phyloP scores from a whole-genome alignment of 306 rosid genomes.

The Geum urbanum region DNA sequence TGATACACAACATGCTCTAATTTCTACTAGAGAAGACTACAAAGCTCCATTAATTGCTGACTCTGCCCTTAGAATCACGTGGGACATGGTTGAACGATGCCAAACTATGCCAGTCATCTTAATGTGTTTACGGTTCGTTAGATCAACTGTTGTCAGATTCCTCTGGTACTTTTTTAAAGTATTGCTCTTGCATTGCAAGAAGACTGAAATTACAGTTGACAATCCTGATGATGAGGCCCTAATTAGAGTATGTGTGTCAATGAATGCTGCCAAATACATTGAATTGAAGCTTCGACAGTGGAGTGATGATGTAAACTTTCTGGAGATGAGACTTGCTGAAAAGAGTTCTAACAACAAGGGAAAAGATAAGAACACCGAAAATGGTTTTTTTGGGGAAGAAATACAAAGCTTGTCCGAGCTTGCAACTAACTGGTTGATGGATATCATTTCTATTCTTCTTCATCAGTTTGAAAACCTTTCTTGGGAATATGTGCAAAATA shows the following conservation, averaged over 20 bases:
- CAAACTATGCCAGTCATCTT: slow-evolving; percentile 51
- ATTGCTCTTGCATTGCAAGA: slow-evolving; percentile 47
- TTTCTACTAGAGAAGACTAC: slow-evolving; percentile 46
- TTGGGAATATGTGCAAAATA: slow-evolving; percentile 48
- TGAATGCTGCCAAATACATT: slow-evolving; percentile 62
- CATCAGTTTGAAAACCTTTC: slow-evolving; percentile 59
- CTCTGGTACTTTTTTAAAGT: slow-evolving; percentile 67
- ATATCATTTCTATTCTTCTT: slow-evolving; percentile 54
- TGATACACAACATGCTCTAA: slow-evolving; percentile 29
- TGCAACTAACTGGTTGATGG: slow-evolving; percentile 67
- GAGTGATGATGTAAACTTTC: slow-evolving; percentile 56
- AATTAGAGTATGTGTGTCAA: slow-evolving; percentile 39
- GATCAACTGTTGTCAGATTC: slow-evolving; percentile 61
- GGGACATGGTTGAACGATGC: slow-evolving; percentile 64
- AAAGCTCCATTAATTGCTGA: slow-evolving; percentile 62
- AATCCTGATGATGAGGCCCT: slow-evolving; percentile 36
- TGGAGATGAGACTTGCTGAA: slow-evolving; percentile 72
- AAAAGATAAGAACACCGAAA: slow-evolving; percentile 23
- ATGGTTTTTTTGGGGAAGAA: slow-evolving; percentile 54
- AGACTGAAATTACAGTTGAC: slow-evolving; percentile 36
- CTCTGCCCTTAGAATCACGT: slow-evolving; percentile 45
- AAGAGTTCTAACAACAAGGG: slow-evolving; percentile 32
- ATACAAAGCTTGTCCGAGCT: slow-evolving; percentile 57
- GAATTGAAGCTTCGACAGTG: slow-evolving; percentile 56
- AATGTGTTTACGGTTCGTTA: slow-evolving; percentile 41